phyloP scores from a whole-genome alignment of 1,284 basidiomycete genomes.

The Trametes pubescens region DNA sequence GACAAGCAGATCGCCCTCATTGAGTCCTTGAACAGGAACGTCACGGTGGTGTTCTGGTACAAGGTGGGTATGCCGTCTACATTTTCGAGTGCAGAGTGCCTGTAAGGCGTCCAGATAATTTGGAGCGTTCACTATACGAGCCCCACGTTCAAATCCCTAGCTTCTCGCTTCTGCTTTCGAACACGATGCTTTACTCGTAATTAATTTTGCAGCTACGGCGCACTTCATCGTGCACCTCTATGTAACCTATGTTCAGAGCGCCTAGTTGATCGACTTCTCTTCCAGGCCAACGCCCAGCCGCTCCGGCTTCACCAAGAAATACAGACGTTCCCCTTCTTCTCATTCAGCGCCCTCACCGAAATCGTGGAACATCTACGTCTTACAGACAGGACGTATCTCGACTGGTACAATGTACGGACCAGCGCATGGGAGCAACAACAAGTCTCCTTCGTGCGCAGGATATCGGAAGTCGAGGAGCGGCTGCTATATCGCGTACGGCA shows the following conservation, averaged over 20 bases:
- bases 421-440: slow-evolving; percentile 66
- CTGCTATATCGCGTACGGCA: slow-evolving; percentile 66
- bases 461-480: slow-evolving; percentile 55
- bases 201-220: too few species aligned
- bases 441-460: slow-evolving; percentile 51
- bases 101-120: neutral
- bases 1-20: slow-evolving; percentile 36
- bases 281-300: slow-evolving; percentile 63
- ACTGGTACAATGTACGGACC: slow-evolving; percentile 61
- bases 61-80: slow-evolving; percentile 49
- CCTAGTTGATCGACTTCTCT: neutral
- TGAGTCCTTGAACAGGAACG: slow-evolving; percentile 48
- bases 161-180: neutral
- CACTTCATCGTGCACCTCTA: neutral
- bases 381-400: slow-evolving; percentile 59
- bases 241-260: neutral
- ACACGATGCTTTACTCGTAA: too few species aligned
- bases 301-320: slow-evolving; percentile 66
- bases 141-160: too few species aligned
- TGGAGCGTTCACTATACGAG: too few species aligned
- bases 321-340: slow-evolving; percentile 69
- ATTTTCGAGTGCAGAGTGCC: neutral
- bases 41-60: slow-evolving; percentile 75
- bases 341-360: slow-evolving; percentile 58
- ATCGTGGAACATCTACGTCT: slow-evolving; percentile 63